phyloP scores from a whole-genome alignment of 2,329 filamentous ascomycete species.

The Allantophomopsis lycopodina region DNA sequence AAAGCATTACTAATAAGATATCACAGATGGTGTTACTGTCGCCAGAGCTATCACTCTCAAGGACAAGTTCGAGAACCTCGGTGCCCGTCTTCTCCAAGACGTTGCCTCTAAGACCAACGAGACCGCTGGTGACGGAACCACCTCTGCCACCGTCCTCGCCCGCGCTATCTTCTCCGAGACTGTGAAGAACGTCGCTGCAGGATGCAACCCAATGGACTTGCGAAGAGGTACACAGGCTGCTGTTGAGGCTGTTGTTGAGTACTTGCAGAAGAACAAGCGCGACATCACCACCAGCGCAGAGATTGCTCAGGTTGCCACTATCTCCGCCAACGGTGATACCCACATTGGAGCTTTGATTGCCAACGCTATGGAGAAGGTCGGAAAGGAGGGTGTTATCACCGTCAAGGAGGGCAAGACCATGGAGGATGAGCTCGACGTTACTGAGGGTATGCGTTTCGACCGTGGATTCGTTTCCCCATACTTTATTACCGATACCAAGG shows the following conservation, averaged over 20 bases:
- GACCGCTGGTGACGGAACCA: slow-evolving; percentile 95
- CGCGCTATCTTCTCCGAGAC: slow-evolving; percentile 99
- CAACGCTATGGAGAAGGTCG: slow-evolving; percentile 99
- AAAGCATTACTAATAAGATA: slow-evolving; percentile 5
- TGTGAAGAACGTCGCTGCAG: slow-evolving; percentile 98
- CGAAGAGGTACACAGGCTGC: slow-evolving; percentile 94
- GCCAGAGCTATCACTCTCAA: slow-evolving; percentile 82
- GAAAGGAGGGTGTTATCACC: slow-evolving; percentile 99
- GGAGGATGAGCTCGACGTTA: slow-evolving; percentile 94
- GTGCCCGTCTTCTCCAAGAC: slow-evolving; percentile 90
- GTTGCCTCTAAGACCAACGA: slow-evolving; percentile 99
- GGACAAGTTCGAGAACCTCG: slow-evolving; percentile 99
- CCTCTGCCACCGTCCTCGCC: slow-evolving; percentile 91
- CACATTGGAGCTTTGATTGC: slow-evolving; percentile 94
- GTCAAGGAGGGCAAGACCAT: slow-evolving; percentile 99
- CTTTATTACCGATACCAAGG: slow-evolving; percentile 99
- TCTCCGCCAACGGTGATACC: slow-evolving; percentile 91
- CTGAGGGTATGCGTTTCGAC: slow-evolving; percentile 99
- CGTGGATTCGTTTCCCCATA: slow-evolving; percentile 97
- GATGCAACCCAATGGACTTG: slow-evolving; percentile 99
- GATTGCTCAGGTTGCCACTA: slow-evolving; percentile 96
- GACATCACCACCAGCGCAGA: slow-evolving; percentile 96
- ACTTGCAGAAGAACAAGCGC: slow-evolving; percentile 88
- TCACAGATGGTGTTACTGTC: slow-evolving; percentile 71
- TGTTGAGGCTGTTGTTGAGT: slow-evolving; percentile 88